Evolutionary conservation across 2,329 filamentous ascomycete genomes (phyloP).

Genomic region (Fusarium sambucinum): DNA sequence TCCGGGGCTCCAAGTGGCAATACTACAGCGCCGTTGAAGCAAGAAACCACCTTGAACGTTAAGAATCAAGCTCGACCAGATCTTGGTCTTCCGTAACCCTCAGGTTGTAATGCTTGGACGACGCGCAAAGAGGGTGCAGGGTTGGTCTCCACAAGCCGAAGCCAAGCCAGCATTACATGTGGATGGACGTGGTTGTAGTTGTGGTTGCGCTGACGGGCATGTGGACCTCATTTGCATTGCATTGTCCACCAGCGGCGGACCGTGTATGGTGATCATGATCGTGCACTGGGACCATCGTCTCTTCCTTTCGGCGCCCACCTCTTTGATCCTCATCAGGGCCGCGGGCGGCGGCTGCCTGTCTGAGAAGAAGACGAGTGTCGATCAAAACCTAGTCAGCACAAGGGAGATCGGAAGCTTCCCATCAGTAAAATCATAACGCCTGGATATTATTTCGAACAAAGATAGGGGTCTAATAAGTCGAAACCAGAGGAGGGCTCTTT

Average conservation of each 20-base stretch:
- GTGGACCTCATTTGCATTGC: conserved; percentile 45
- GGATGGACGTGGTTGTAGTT: conserved; percentile 5
- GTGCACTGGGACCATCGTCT: conserved; percentile 29
- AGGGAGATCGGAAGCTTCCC: conserved; percentile 2
- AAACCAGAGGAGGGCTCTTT: conserved; percentile 11
- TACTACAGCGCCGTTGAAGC: conserved; percentile 33
- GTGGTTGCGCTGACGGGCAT: conserved; percentile 41
- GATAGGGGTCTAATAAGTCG: conserved; percentile 10
- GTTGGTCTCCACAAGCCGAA: conserved; percentile 44
- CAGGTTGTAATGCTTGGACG: conserved; percentile 17
- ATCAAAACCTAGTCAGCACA: conserved; percentile 19
- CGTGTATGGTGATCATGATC: conserved; percentile 45
- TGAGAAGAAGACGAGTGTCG: conserved; percentile 21
- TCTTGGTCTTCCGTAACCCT: conserved; percentile 17
- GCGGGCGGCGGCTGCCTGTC: conserved; percentile 9
- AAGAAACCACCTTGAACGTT: conserved; percentile 23
- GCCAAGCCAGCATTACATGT: conserved; percentile 34
- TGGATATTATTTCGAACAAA: conserved; percentile 14
- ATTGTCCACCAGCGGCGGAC: conserved; percentile 41
- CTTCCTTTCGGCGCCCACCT: conserved; percentile 9
- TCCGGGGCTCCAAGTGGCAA: conserved; percentile 23
- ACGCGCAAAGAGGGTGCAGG: conserved; percentile 37
- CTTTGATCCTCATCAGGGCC: conserved; percentile 18
- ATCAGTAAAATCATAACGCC: conserved; percentile 29
- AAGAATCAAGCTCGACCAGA: conserved; percentile 21